phyloP scores from a whole-genome alignment of 108 stramenopile species.

The Aurantiochytrium sp. region DNA sequence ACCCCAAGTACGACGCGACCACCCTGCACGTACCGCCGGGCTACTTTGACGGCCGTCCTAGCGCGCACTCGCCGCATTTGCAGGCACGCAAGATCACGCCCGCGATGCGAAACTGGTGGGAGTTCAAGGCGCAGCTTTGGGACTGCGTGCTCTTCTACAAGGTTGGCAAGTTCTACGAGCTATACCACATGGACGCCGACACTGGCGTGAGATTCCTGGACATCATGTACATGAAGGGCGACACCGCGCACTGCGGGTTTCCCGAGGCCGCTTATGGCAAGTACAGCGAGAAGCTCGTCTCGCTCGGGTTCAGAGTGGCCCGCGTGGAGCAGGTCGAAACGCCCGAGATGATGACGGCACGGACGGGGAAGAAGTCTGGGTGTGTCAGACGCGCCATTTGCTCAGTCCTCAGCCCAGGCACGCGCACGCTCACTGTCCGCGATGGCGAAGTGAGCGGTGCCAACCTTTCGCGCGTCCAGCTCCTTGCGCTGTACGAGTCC shows the following conservation, averaged over 20 bases:
- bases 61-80: neutral
- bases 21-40: slow-evolving; percentile 65
- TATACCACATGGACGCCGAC: slow-evolving; percentile 93
- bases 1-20: slow-evolving; percentile 79
- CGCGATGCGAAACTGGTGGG: slow-evolving; percentile 95
- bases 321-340: slow-evolving; percentile 99
- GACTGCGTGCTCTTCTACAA: slow-evolving; percentile 97
- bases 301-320: slow-evolving; percentile 90
- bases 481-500: slow-evolving; percentile 20
- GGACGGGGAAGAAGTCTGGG: slow-evolving; percentile 70
- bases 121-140: slow-evolving; percentile 85
- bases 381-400: slow-evolving; percentile 93
- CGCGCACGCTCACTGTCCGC: slow-evolving; percentile 62
- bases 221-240: slow-evolving; percentile 91
- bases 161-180: slow-evolving; percentile 94
- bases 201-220: slow-evolving; percentile 78
- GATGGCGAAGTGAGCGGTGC: neutral
- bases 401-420: slow-evolving; percentile 75
- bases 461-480: neutral
- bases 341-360: slow-evolving; percentile 77
- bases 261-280: slow-evolving; percentile 89
- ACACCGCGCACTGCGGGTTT: slow-evolving; percentile 90
- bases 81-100: slow-evolving; percentile 66
- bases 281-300: slow-evolving; percentile 74
- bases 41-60: neutral